These are phyloP conservation scores for Cladosporium sp. DNA, from an alignment of 2,329 filamentous ascomycete species.

Conservation along the genomic window DNA sequence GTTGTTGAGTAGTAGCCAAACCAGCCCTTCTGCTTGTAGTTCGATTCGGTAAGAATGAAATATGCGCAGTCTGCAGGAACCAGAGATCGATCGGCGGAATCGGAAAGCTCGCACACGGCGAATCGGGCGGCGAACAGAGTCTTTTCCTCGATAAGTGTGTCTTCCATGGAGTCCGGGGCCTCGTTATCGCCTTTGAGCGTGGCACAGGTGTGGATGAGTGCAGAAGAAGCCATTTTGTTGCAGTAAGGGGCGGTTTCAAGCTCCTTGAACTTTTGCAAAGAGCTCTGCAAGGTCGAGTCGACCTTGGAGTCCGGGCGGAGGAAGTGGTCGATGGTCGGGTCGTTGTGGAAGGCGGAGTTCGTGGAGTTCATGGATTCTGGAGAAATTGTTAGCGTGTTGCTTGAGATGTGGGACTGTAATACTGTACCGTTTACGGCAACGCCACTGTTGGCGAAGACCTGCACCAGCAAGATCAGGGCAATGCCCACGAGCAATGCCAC, in stretches of 20 bases:
- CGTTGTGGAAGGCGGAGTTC: neutral
- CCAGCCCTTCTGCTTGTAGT: slow-evolving; percentile 32
- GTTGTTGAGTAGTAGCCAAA: slow-evolving; percentile 27
- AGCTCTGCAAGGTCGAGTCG: slow-evolving; percentile 30
- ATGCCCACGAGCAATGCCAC: neutral
- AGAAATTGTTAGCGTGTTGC: neutral
- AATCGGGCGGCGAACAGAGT: slow-evolving; percentile 63
- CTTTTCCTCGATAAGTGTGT: slow-evolving; percentile 47
- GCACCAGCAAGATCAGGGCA: neutral
- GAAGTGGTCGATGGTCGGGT: neutral
- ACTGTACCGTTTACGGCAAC: neutral
- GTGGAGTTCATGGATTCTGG: neutral
- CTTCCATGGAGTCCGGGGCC: slow-evolving; percentile 23
- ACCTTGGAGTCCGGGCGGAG: neutral
- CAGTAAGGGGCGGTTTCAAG: slow-evolving; percentile 53
- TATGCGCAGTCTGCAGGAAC: slow-evolving; percentile 55
- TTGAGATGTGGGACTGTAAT: neutral
- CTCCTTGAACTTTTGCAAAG: slow-evolving; percentile 45
- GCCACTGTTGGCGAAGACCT: neutral
- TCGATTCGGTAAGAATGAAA: slow-evolving; percentile 45
- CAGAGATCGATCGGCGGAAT: slow-evolving; percentile 44
- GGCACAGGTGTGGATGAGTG: slow-evolving; percentile 56
- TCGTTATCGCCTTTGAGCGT: slow-evolving; percentile 43
- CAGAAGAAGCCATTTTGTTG: slow-evolving; percentile 53
- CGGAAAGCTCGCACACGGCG: slow-evolving; percentile 62